phyloP scores from a whole-genome alignment of 768 basidiomycete genomes.

The Xerocomellus intermedius region DNA sequence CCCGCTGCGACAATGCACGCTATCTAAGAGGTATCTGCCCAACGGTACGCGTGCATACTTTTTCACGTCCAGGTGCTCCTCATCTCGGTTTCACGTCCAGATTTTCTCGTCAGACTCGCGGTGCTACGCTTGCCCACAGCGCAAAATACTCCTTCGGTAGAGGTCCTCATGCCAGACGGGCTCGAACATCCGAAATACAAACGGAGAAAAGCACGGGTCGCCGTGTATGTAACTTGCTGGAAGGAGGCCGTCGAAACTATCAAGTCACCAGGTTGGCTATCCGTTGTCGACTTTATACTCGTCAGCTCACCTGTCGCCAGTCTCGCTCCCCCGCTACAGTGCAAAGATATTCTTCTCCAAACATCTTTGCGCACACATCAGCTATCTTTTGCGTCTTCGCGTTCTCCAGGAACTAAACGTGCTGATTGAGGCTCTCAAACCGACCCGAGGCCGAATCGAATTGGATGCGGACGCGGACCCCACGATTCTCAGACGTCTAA shows the following conservation, averaged over 20 bases:
- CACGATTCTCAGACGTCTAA: conserved; percentile 60
- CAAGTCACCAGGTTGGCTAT: conserved; percentile 37
- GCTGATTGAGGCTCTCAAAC: conserved; percentile 36
- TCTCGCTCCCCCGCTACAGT: conserved; percentile 26
- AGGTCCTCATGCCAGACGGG: conserved; percentile 52
- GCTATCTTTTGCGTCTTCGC: conserved; percentile 66
- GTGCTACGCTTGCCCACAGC: conserved; percentile 42
- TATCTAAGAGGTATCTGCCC: conserved; percentile 54
- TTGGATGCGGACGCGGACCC: conserved; percentile 19
- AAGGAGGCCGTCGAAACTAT: conserved; percentile 43
- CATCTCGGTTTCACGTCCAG: conserved; percentile 33
- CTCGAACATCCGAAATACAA: conserved; percentile 65
- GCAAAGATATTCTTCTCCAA: conserved; percentile 38
- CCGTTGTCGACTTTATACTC: not conserved
- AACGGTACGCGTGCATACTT: conserved; percentile 41
- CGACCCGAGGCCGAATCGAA: not conserved
- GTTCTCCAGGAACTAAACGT: conserved; percentile 75
- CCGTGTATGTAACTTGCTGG: conserved; percentile 60
- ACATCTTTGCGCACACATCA: conserved; percentile 53
- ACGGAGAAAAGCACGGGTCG: conserved; percentile 42
- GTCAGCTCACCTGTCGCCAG: conserved; percentile 12
- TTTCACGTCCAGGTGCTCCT: not conserved
- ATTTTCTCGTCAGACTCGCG: conserved; percentile 64
- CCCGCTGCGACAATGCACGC: conserved; percentile 56
- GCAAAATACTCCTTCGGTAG: conserved; percentile 27